These are phyloP conservation scores for Leucocoprinus leucothites DNA, from an alignment of 768 basidiomycete species.

Conservation along the genomic window DNA sequence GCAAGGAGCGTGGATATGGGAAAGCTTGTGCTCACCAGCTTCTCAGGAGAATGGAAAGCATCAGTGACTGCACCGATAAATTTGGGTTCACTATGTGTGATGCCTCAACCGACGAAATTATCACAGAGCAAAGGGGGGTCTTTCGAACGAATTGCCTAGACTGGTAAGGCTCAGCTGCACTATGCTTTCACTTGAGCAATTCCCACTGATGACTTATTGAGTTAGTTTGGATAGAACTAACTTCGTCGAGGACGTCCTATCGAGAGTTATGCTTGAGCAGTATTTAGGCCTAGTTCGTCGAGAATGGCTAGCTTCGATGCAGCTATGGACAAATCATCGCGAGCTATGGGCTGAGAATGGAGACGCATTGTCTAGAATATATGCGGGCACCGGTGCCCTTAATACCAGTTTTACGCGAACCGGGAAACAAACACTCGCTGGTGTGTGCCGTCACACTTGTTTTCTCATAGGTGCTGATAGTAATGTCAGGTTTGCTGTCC, in stretches of 20 bases:
- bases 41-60: constrained; percentile 53
- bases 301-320: constrained; percentile 66
- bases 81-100: constrained; percentile 89
- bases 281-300: constrained; percentile 78
- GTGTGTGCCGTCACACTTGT: constrained; percentile 30
- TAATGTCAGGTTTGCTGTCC: constrained; percentile 67
- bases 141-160: constrained; percentile 96
- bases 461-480: constrained; percentile 1
- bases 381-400: constrained; percentile 89
- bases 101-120: constrained; percentile 56
- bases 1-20: neutral
- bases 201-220: neutral
- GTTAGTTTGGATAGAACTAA: constrained; percentile 93
- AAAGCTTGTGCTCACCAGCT: constrained; percentile 10
- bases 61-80: constrained; percentile 64
- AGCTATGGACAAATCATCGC: constrained; percentile 84
- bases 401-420: constrained; percentile 96
- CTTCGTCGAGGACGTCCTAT: constrained; percentile 94
- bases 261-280: constrained; percentile 74
- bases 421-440: constrained; percentile 91
- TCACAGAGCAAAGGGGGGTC: constrained; percentile 88
- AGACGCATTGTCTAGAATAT: constrained; percentile 88
- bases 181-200: constrained; percentile 4
- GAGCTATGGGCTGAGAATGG: constrained; percentile 98
- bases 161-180: constrained; percentile 52